Base-by-base conservation (phyloP, 2,329 filamentous ascomycete species). In the Colletotrichum chlorophyti region DNA sequence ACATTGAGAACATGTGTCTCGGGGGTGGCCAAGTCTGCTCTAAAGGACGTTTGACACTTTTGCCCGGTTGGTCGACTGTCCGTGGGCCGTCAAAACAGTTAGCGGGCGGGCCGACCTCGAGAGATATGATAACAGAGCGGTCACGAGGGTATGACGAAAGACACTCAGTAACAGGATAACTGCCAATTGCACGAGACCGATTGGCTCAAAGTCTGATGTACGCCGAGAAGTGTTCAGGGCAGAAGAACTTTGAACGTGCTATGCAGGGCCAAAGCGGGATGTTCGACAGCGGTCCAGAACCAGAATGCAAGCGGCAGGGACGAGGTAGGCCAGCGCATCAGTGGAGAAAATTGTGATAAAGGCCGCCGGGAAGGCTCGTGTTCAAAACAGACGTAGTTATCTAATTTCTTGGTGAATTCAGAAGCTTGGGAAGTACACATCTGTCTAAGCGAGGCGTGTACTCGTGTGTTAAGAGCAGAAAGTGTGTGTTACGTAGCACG, bases 361-460 rank as follows among this genome's bases (percentile, higher is more conserved):
- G 17, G n/a, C 35, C 27, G 41, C 14, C 5, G 12, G 8, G 11
- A 38, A 45, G 43, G 31, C 42, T 58, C 43, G n/a, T 23, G 31
- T 45, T 45, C 45, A 45, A 50, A 52, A 60, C 57, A 21, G 26
- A 38, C 34, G n/a, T n/a, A n/a, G n/a, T n/a, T n/a, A n/a, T n/a
- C n/a, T n/a, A n/a, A n/a, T n/a, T n/a, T n/a, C n/a, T n/a, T n/a
- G n/a, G n/a, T n/a, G n/a, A n/a, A n/a, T n/a, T n/a, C n/a, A n/a
- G n/a, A n/a, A n/a, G n/a, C n/a, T n/a, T n/a, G n/a, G n/a, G n/a
- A n/a, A n/a, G n/a, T n/a, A n/a, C n/a, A n/a, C n/a, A n/a, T n/a
- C n/a, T n/a, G n/a, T n/a, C n/a, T n/a, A n/a, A n/a, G n/a, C n/a
- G n/a, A n/a, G n/a, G n/a, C n/a, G n/a, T n/a, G n/a, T n/a, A n/a